Conservation (phyloP, 805 yeast species). For the Kodamaea restingae region DNA sequence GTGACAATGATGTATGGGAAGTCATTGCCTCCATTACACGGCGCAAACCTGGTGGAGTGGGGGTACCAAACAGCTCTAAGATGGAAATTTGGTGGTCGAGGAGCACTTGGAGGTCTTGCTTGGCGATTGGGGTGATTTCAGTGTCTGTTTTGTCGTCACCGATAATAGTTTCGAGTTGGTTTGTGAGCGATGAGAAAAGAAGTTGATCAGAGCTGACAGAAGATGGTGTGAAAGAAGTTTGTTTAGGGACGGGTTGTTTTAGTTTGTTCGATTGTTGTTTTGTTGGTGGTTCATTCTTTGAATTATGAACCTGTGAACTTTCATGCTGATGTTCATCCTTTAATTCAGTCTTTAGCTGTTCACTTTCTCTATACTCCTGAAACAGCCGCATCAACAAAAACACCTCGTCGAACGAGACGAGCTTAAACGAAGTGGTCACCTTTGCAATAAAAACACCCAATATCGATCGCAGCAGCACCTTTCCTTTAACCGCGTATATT, state of each 20-base stretch:
- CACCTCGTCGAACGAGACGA: constrained; percentile 46
- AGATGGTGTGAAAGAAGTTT: no score
- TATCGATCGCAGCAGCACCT: constrained; percentile 21
- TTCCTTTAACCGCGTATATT: constrained; percentile 7
- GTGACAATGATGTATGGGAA: constrained; percentile 35
- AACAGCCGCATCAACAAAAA: constrained; percentile 35
- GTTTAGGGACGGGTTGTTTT: no score
- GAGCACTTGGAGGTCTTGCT: constrained; percentile 46
- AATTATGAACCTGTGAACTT: no score
- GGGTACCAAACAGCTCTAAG: constrained; percentile 49
- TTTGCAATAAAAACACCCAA: constrained; percentile 43
- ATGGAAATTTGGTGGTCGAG: constrained; percentile 51
- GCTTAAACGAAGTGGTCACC: constrained; percentile 37
- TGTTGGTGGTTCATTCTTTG: no score
- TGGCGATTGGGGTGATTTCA: constrained; percentile 40
- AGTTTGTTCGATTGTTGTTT: not conserved
- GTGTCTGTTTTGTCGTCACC: not conserved
- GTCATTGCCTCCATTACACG: constrained; percentile 45
- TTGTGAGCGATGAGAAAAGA: constrained; percentile 1
- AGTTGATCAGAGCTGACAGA: not conserved
- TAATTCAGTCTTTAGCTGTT: no score
- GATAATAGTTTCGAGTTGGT: constrained; percentile 4
- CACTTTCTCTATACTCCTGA: constrained; percentile 25
- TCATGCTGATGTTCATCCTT: no score
- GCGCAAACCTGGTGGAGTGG: constrained; percentile 43